Conservation (phyloP, 129 eudicot genomes). For the Smallanthus sonchifolius region DNA sequence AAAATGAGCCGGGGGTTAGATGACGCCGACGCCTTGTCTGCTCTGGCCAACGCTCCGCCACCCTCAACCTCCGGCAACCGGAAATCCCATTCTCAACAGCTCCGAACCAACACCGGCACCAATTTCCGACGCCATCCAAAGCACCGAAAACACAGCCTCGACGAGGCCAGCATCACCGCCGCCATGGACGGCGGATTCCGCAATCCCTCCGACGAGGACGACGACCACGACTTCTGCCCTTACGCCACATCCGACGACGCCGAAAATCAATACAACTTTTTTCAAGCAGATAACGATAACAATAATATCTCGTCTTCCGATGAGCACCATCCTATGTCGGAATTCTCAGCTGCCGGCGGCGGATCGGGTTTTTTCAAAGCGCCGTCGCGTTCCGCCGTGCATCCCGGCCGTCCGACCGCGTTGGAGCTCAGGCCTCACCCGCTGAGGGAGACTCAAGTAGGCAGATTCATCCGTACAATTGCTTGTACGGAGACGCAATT, state of each 20-base stretch:
- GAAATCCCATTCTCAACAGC: conserved; percentile 55
- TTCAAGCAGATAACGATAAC: background rate
- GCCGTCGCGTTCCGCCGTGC: conserved; percentile 75
- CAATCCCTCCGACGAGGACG: conserved; percentile 36
- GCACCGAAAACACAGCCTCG: conserved; percentile 83
- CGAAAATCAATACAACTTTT: background rate
- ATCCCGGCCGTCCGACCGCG: conserved; percentile 76
- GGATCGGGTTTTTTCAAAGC: conserved; percentile 66
- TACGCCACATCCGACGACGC: conserved; percentile 36
- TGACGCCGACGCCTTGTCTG: conserved; percentile 57
- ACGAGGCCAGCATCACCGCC: conserved; percentile 38
- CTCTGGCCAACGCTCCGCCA: conserved; percentile 46
- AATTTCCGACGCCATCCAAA: conserved; percentile 41
- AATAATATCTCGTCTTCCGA: background rate
- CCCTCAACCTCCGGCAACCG: conserved; percentile 33
- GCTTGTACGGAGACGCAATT: conserved; percentile 81
- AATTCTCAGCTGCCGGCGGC: conserved; percentile 58
- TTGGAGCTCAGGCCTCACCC: conserved; percentile 95
- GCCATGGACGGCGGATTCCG: conserved; percentile 15
- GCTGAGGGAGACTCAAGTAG: conserved; percentile 89
- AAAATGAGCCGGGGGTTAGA: conserved; percentile 40
- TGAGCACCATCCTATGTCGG: conserved; percentile 50
- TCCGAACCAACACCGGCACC: conserved; percentile 71
- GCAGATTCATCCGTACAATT: conserved; percentile 69
- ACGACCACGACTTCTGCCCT: conserved; percentile 38